phyloP scores from a whole-genome alignment of 495 filamentous ascomycete species.

The Hypomontagnella monticulosa region DNA sequence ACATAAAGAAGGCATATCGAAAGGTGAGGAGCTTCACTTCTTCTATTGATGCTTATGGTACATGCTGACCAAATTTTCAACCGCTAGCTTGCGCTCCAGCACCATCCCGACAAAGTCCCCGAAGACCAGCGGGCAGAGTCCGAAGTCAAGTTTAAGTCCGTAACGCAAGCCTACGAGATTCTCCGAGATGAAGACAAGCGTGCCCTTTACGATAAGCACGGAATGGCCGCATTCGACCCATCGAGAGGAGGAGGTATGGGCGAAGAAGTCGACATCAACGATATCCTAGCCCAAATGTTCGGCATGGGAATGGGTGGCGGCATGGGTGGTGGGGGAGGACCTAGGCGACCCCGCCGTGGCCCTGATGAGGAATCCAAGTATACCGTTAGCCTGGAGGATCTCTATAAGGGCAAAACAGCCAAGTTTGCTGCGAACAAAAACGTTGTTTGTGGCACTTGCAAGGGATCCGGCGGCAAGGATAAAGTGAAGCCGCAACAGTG shows the following conservation, averaged over 20 bases:
- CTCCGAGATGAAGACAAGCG: conserved; percentile 95
- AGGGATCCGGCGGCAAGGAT: conserved; percentile 90
- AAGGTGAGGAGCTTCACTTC: conserved; percentile 67
- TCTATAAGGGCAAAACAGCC: conserved; percentile 98
- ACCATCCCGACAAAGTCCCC: conserved; percentile 95
- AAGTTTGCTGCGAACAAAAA: conserved; percentile 95
- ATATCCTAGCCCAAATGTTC: conserved; percentile 94
- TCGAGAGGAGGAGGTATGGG: conserved; percentile 72
- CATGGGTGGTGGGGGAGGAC: conserved; percentile 58
- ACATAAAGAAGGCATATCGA: conserved; percentile 97
- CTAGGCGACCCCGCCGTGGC: conserved; percentile 73
- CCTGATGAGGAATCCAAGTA: conserved; percentile 89
- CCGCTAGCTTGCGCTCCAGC: conserved; percentile 80
- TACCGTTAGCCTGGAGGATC: conserved; percentile 86
- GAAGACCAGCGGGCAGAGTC: conserved; percentile 84
- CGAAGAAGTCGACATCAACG: conserved; percentile 82
- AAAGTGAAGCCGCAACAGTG: conserved; percentile 88
- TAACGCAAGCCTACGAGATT: conserved; percentile 96
- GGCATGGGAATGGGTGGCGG: conserved; percentile 75
- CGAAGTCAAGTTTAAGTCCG: conserved; percentile 88
- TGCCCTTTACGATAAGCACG: conserved; percentile 88
- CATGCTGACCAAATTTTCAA: conserved; percentile 31
- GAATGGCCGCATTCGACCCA: conserved; percentile 91
- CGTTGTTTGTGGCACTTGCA: conserved; percentile 84
- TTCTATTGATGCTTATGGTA: not conserved